Percentiles rank a stretch among this genome's conserved stretches.
Evolutionary conservation across 768 basidiomycete genomes (phyloP).

Genomic region (Termitomyces sp.): DNA sequence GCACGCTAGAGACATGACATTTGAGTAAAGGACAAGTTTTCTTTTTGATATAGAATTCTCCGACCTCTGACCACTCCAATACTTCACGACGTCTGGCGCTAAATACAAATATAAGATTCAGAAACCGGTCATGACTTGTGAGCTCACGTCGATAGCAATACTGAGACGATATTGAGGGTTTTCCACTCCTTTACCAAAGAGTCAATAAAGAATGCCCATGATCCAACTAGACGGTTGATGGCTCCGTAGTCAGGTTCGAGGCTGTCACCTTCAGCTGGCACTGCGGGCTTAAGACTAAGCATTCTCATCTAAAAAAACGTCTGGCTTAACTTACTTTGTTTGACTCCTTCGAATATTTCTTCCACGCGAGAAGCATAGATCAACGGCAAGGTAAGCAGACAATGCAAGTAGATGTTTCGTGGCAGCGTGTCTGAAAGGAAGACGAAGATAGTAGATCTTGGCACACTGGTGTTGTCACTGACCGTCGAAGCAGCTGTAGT

Average conservation of each 20-base stretch:
- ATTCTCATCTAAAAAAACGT: slow-evolving; percentile 21
- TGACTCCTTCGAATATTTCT: slow-evolving; percentile 57
- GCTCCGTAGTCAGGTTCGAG: slow-evolving; percentile 2
- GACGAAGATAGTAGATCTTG: too few relatives aligned
- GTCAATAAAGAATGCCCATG: slow-evolving; percentile 70
- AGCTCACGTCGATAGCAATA: slow-evolving; percentile 41
- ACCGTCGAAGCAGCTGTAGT: too few relatives aligned
- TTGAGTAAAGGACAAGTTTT: neutral
- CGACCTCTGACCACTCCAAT: slow-evolving; percentile 41
- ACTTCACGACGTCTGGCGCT: slow-evolving; percentile 46
- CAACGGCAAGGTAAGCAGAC: slow-evolving; percentile 51
- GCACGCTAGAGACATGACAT: slow-evolving; percentile 42
- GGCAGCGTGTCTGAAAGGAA: slow-evolving; percentile 17
- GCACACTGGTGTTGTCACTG: too few relatives aligned
- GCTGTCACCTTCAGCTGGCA: too few relatives aligned
- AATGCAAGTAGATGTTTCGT: slow-evolving; percentile 22
- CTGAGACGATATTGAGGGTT: slow-evolving; percentile 70
- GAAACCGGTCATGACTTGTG: slow-evolving; percentile 26
- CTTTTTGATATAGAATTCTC: neutral
- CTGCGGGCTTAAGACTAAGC: too few relatives aligned
- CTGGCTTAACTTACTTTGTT: slow-evolving; percentile 48
- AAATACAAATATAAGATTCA: too few relatives aligned
- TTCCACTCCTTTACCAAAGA: slow-evolving; percentile 67
- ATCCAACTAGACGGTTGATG: slow-evolving; percentile 24
- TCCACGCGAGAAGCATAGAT: slow-evolving; percentile 67